phyloP scores from a whole-genome alignment of 2,329 filamentous ascomycete species.

The Emergomyces pasteurianus region DNA sequence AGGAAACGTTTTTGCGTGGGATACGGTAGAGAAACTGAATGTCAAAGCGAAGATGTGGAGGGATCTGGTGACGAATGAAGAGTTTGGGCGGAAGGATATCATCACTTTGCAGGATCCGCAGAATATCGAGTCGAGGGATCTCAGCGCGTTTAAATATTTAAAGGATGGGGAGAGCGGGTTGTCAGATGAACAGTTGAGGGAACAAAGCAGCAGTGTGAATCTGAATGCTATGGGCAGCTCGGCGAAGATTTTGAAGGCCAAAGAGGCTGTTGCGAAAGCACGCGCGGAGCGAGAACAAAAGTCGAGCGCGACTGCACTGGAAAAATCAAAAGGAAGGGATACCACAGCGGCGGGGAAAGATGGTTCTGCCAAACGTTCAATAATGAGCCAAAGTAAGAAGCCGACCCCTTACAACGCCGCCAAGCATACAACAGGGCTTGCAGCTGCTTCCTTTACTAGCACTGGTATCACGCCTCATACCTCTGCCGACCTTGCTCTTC shows the following conservation, averaged over 20 bases:
- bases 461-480: slow-evolving; percentile 90
- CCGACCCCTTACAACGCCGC: slow-evolving; percentile 66
- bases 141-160: slow-evolving; percentile 80
- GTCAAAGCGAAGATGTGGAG: slow-evolving; percentile 95
- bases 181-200: slow-evolving; percentile 58
- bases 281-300: slow-evolving; percentile 56
- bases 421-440: slow-evolving; percentile 76
- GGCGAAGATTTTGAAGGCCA: slow-evolving; percentile 77
- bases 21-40: slow-evolving; percentile 89
- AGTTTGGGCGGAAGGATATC: slow-evolving; percentile 81
- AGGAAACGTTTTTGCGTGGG: slow-evolving; percentile 93
- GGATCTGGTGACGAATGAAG: slow-evolving; percentile 75
- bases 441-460: slow-evolving; percentile 88
- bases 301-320: slow-evolving; percentile 42
- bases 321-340: slow-evolving; percentile 8
- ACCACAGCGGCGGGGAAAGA: slow-evolving; percentile 13
- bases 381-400: slow-evolving; percentile 17
- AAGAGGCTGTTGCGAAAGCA: slow-evolving; percentile 85
- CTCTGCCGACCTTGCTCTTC: slow-evolving; percentile 68
- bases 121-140: slow-evolving; percentile 68
- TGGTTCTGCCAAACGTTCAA: slow-evolving; percentile 11
- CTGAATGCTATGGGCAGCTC: slow-evolving; percentile 64
- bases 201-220: slow-evolving; percentile 60
- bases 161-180: slow-evolving; percentile 64
- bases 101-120: slow-evolving; percentile 95